phyloP scores from a whole-genome alignment of 2,329 filamentous ascomycete genomes.

The Elsinoe fawcettii region DNA sequence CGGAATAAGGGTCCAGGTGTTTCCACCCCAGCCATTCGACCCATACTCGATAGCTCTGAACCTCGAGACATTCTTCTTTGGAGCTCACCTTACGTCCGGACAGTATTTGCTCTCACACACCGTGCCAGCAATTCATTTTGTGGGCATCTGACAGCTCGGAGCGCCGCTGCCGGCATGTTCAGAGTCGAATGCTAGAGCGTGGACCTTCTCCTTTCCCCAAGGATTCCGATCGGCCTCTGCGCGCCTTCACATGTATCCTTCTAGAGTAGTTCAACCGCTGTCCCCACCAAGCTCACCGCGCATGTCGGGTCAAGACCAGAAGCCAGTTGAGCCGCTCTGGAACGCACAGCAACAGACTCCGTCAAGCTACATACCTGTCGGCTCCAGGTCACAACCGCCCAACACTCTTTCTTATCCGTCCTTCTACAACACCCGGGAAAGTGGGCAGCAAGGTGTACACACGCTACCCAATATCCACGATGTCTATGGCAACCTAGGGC shows the following conservation, averaged over 20 bases:
- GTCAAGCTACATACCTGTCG: slow-evolving; percentile 27
- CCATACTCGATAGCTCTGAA: not conserved
- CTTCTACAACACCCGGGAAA: slow-evolving; percentile 25
- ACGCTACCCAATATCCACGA: slow-evolving; percentile 21
- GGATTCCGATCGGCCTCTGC: slow-evolving; percentile 13
- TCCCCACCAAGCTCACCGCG: slow-evolving; percentile 45
- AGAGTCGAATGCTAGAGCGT: not conserved
- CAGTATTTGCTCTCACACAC: not conserved
- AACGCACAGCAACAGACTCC: slow-evolving; percentile 33
- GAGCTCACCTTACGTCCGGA: not conserved
- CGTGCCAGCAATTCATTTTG: not conserved
- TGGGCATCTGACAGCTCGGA: slow-evolving; percentile 1
- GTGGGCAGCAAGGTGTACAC: slow-evolving; percentile 11
- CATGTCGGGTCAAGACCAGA: slow-evolving; percentile 42
- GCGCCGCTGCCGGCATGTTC: slow-evolving; percentile 2
- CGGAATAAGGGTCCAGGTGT: not conserved
- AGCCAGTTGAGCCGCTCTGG: slow-evolving; percentile 38
- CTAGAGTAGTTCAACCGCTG: slow-evolving; percentile 35
- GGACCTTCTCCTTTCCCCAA: not conserved
- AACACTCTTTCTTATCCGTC: slow-evolving; percentile 30
- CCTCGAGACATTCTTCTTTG: not conserved
- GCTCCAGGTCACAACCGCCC: slow-evolving; percentile 24
- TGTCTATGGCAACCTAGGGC: slow-evolving; percentile 22
- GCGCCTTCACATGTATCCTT: slow-evolving; percentile 16
- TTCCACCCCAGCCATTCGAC: not conserved